Evolutionary conservation across 441 rosid genomes (phyloP).

Genomic region (Capsella rubella): DNA sequence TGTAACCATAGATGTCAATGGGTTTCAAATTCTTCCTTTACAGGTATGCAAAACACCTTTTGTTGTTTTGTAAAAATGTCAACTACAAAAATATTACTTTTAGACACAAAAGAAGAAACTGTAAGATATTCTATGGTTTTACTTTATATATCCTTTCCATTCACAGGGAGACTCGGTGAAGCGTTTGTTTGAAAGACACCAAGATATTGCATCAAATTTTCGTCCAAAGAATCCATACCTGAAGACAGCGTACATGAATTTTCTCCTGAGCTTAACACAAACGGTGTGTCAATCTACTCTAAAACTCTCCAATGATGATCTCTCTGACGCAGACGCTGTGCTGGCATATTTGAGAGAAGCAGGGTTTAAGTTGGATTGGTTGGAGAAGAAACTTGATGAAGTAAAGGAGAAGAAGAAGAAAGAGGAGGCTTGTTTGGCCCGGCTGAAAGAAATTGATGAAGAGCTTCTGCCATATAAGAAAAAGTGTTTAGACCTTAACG

Average conservation of each 20-base stretch:
- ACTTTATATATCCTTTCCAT: not conserved
- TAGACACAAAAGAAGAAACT: too few species aligned
- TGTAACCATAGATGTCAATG: too few species aligned
- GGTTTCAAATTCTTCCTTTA: too few species aligned
- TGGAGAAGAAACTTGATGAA: constrained; percentile 7
- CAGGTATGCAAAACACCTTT: too few species aligned
- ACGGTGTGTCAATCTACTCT: not conserved
- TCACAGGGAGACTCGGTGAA: not conserved
- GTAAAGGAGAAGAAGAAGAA: not conserved
- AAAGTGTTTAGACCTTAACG: not conserved
- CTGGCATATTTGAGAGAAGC: not conserved
- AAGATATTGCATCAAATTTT: not conserved
- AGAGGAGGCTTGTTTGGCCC: constrained; percentile 9
- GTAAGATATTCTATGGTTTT: not conserved
- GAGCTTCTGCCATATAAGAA: not conserved
- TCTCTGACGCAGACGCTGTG: not conserved
- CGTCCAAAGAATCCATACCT: not conserved
- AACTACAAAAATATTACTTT: too few species aligned
- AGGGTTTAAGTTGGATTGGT: constrained; percentile 24
- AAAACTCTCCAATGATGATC: not conserved
- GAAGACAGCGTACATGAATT: constrained; percentile 2
- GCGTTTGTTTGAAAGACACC: not conserved
- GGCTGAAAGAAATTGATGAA: not conserved
- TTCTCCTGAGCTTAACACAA: not conserved
- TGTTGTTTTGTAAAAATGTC: too few species aligned